Conservation (phyloP, 2,329 filamentous ascomycete species). For the Beauveria sp. region DNA sequence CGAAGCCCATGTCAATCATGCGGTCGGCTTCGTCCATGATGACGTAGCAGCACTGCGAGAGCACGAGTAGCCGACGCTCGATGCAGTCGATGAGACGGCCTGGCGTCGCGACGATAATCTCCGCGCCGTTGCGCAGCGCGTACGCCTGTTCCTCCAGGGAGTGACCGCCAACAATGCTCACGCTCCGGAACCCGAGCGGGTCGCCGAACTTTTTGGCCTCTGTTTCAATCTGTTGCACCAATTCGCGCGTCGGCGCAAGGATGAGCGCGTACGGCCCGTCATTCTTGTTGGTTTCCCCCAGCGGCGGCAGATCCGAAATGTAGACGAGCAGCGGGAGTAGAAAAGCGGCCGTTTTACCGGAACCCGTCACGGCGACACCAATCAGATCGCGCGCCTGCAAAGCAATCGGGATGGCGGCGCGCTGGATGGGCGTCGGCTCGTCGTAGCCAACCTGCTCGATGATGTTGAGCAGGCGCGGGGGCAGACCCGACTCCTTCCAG, state of each 20-base stretch:
- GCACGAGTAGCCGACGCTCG: conserved; percentile 81
- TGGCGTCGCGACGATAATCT: conserved; percentile 97
- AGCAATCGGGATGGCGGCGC: conserved; percentile 92
- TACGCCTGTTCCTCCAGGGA: conserved; percentile 89
- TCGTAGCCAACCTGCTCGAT: conserved; percentile 80
- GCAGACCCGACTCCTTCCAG: conserved; percentile 80
- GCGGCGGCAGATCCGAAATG: conserved; percentile 79
- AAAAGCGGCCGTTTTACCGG: conserved; percentile 96
- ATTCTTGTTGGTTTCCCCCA: conserved; percentile 80
- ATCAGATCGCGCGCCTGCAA: conserved; percentile 92
- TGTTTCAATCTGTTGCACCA: conserved; percentile 94
- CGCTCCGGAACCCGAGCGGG: conserved; percentile 86
- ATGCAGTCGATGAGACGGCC: conserved; percentile 96
- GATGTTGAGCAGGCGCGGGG: conserved; percentile 69
- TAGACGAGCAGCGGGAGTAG: conserved; percentile 87
- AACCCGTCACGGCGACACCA: conserved; percentile 94
- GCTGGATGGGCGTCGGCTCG: conserved; percentile 85
- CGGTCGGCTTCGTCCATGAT: conserved; percentile 99
- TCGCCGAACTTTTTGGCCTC: conserved; percentile 89
- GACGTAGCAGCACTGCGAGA: conserved; percentile 94
- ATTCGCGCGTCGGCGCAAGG: conserved; percentile 88
- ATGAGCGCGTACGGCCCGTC: conserved; percentile 97
- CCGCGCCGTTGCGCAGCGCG: conserved; percentile 81
- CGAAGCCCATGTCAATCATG: conserved; percentile 98
- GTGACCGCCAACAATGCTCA: conserved; percentile 97